Evolutionary conservation across 2,329 filamentous ascomycete genomes (phyloP).

Genomic region (Pseudocercospora fuligena): DNA sequence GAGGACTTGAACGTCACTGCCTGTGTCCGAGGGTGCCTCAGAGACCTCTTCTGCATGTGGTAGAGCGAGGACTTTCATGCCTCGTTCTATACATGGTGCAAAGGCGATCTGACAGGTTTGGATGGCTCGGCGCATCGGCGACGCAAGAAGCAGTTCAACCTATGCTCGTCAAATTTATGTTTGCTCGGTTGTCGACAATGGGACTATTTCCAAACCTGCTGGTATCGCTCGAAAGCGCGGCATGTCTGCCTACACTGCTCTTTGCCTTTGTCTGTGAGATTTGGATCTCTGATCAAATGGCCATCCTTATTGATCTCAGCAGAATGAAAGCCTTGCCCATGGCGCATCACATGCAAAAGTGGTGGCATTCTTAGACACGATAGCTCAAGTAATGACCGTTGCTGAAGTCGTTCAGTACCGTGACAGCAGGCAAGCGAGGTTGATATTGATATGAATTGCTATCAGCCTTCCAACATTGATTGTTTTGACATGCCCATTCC

Average conservation of each 20-base stretch:
- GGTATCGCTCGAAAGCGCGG: constrained; percentile 33
- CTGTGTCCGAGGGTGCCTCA: constrained; percentile 35
- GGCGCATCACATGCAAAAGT: constrained; percentile 37
- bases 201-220: constrained; percentile 24
- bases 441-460: too few relatives aligned
- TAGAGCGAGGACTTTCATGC: constrained; percentile 34
- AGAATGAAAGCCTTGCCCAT: constrained; percentile 40
- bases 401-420: not conserved
- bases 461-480: not conserved
- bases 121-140: constrained; percentile 36
- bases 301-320: constrained; percentile 33
- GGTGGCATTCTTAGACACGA: constrained; percentile 29
- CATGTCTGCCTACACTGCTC: constrained; percentile 33
- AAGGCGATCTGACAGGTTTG: constrained; percentile 37
- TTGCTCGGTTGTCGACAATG: not conserved
- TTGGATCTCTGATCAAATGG: constrained; percentile 35
- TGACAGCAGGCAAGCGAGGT: too few relatives aligned
- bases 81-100: constrained; percentile 31
- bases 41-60: constrained; percentile 39
- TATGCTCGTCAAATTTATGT: constrained; percentile 12
- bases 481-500: not conserved
- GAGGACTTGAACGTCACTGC: constrained; percentile 28
- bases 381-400: not conserved
- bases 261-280: constrained; percentile 35
- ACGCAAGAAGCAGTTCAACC: constrained; percentile 39